Evolutionary conservation across 495 filamentous ascomycete species (phyloP).

Genomic region (Pseudotulostoma volvatum): DNA sequence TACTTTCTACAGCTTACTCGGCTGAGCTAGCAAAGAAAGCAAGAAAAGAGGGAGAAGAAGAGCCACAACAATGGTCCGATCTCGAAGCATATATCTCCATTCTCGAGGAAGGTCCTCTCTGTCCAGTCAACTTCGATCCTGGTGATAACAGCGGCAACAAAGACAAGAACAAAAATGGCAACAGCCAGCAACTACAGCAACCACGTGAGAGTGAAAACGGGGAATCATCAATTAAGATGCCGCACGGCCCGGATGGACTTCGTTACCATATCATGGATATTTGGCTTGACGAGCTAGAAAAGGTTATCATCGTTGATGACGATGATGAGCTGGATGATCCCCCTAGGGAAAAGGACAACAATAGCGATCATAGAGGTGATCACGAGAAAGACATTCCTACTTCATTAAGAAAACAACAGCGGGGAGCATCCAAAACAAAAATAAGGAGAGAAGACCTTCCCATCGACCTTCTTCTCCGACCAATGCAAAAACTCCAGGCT

Average conservation of each 20-base stretch:
- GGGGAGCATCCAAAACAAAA: conserved; percentile 13
- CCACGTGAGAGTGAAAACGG: neutral
- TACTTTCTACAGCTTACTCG: neutral
- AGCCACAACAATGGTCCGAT: conserved; percentile 24
- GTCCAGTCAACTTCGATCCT: conserved; percentile 28
- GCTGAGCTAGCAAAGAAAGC: conserved; percentile 10
- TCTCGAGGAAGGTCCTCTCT: conserved; percentile 27
- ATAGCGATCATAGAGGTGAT: conserved; percentile 8
- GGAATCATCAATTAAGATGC: conserved; percentile 24
- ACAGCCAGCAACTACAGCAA: too few relatives aligned
- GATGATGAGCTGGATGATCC: conserved; percentile 9
- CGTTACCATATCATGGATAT: conserved; percentile 81
- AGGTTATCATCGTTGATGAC: conserved; percentile 39
- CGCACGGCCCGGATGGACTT: conserved; percentile 55
- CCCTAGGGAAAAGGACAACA: conserved; percentile 5
- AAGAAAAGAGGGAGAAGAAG: conserved; percentile 6
- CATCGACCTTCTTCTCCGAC: conserved; percentile 39
- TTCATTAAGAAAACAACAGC: conserved; percentile 1
- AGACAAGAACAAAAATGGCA: conserved; percentile 8
- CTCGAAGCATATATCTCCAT: conserved; percentile 27
- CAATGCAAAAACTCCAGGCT: conserved; percentile 37
- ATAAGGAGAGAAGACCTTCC: conserved; percentile 25
- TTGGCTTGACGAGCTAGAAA: conserved; percentile 75
- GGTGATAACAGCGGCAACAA: conserved; percentile 1
- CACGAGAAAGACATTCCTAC: too few relatives aligned